Conservation (phyloP, 495 filamentous ascomycete genomes). For the Oleoguttula mirabilis region DNA sequence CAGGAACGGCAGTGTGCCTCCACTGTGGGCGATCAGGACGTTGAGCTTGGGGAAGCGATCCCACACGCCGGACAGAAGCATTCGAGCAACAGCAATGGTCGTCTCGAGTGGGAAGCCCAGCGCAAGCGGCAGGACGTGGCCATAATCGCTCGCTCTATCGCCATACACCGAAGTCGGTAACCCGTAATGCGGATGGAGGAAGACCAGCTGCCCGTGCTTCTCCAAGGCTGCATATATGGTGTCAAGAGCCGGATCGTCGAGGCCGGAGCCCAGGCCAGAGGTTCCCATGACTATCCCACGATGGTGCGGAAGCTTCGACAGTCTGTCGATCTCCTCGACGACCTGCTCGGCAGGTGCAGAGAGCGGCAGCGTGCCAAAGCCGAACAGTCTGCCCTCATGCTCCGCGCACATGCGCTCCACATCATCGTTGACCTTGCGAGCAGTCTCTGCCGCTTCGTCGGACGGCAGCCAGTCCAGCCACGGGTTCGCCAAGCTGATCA, state of each 20-base stretch:
- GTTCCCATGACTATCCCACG: conserved; percentile 83
- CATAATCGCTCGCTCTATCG: conserved; percentile 55
- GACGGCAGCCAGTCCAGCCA: conserved; percentile 81
- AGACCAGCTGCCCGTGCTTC: conserved; percentile 50
- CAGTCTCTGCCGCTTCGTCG: conserved; percentile 47
- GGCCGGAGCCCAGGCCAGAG: conserved; percentile 62
- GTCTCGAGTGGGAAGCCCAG: conserved; percentile 90
- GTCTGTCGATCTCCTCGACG: conserved; percentile 50
- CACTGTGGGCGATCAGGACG: conserved; percentile 76
- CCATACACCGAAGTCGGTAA: conserved; percentile 71
- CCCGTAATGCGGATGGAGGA: conserved; percentile 91
- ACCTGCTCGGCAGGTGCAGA: conserved; percentile 51
- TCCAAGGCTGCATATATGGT: conserved; percentile 60
- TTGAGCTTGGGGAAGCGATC: conserved; percentile 60
- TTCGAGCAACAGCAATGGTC: conserved; percentile 77
- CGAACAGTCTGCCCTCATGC: conserved; percentile 53
- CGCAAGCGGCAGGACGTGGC: conserved; percentile 77
- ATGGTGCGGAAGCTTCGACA: conserved; percentile 51
- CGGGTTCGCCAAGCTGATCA: conserved; percentile 86
- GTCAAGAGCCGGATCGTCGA: conserved; percentile 66
- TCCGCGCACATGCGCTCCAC: conserved; percentile 53
- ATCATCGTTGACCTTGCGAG: conserved; percentile 61
- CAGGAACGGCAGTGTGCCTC: conserved; percentile 79
- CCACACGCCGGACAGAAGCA: conserved; percentile 76
- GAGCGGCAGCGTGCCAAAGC: conserved; percentile 71